phyloP scores from a whole-genome alignment of 2,329 filamentous ascomycete genomes.

The Hyphodiscus sp. region DNA sequence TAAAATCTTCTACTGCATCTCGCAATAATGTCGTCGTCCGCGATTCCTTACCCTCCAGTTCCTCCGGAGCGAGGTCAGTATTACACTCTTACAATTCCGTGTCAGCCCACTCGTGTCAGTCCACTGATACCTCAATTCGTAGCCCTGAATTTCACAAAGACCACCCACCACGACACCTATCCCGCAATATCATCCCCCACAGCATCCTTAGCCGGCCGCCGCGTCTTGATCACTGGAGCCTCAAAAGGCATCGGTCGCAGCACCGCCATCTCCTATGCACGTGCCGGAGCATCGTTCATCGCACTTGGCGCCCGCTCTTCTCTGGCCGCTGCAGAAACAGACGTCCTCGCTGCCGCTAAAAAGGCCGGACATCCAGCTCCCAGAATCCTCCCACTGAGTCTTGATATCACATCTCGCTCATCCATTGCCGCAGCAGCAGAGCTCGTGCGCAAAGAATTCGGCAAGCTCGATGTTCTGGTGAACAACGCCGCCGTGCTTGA shows the following conservation, averaged over 20 bases:
- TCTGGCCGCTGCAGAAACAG: background rate
- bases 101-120: no score
- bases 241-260: conserved; percentile 3
- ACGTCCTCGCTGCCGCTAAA: background rate
- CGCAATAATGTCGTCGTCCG: no score
- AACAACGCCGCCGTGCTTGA: background rate
- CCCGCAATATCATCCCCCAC: conserved; percentile 1
- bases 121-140: no score
- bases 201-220: background rate
- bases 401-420: background rate
- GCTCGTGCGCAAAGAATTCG: background rate
- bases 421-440: background rate
- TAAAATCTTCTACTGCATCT: no score
- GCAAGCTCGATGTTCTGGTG: background rate
- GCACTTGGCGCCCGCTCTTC: conserved; percentile 2
- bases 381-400: background rate
- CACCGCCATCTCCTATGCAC: conserved; percentile 1
- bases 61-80: no score
- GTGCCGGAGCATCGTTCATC: conserved; percentile 1
- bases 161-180: background rate
- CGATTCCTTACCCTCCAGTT: no score
- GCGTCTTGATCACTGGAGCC: conserved; percentile 1
- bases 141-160: background rate
- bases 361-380: background rate
- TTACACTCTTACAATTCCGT: no score